Evolutionary conservation across 2,329 filamentous ascomycete species (phyloP).

Genomic region (Apiospora hydei): DNA sequence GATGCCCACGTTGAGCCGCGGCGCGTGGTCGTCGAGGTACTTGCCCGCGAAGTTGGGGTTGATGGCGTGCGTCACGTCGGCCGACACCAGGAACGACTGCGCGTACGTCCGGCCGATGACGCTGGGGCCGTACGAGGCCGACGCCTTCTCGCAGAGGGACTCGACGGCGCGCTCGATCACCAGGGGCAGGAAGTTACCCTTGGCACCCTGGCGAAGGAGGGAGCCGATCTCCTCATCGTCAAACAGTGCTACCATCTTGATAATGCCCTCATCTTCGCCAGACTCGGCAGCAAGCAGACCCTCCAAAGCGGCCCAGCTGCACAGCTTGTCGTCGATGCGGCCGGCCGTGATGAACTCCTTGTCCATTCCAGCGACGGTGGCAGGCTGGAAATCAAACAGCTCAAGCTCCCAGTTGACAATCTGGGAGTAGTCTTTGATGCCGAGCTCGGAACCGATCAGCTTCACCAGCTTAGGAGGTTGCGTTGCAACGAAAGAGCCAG

Average conservation of each 20-base stretch:
- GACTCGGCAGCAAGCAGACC: slow-evolving; percentile 75
- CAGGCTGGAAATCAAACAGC: slow-evolving; percentile 89
- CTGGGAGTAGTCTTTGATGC: slow-evolving; percentile 71
- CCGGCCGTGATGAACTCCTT: slow-evolving; percentile 95
- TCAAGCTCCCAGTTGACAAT: slow-evolving; percentile 98
- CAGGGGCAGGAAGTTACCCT: slow-evolving; percentile 84
- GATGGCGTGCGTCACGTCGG: slow-evolving; percentile 91
- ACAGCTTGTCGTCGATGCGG: slow-evolving; percentile 96
- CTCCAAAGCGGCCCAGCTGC: slow-evolving; percentile 89
- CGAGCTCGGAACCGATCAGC: slow-evolving; percentile 81
- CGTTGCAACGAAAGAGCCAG: slow-evolving; percentile 77
- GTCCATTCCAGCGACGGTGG: slow-evolving; percentile 82
- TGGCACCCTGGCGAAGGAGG: slow-evolving; percentile 86
- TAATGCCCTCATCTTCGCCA: slow-evolving; percentile 66
- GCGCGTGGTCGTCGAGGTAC: slow-evolving; percentile 87
- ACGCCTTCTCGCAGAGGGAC: slow-evolving; percentile 52
- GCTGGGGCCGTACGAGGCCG: slow-evolving; percentile 59
- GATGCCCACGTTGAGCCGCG: slow-evolving; percentile 87
- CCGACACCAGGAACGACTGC: slow-evolving; percentile 89
- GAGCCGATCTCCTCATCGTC: slow-evolving; percentile 98
- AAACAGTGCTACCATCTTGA: slow-evolving; percentile 93
- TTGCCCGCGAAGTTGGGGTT: slow-evolving; percentile 90
- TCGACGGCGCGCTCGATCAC: slow-evolving; percentile 85
- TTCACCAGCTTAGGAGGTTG: slow-evolving; percentile 88
- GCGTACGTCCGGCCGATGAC: slow-evolving; percentile 84